phyloP scores from a whole-genome alignment of 2,329 filamentous ascomycete genomes.

The Penicillium sp. region DNA sequence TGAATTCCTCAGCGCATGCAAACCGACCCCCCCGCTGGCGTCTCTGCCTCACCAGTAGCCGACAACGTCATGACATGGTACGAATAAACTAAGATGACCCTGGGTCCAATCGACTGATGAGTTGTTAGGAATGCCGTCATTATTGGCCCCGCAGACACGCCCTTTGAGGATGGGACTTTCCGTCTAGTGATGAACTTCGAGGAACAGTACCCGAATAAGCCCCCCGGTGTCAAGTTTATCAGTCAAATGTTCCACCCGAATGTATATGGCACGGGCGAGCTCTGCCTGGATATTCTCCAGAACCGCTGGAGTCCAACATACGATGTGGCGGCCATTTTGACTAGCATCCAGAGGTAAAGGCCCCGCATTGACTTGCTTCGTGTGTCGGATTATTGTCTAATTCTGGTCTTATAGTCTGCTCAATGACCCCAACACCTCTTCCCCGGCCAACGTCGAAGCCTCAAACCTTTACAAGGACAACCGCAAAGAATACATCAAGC shows the following conservation, averaged over 20 bases:
- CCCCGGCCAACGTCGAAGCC: slow-evolving; percentile 95
- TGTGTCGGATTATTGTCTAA: neutral
- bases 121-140: slow-evolving; percentile 88
- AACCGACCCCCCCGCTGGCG: slow-evolving; percentile 93
- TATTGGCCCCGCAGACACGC: slow-evolving; percentile 93
- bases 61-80: slow-evolving; percentile 46
- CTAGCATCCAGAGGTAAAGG: slow-evolving; percentile 89
- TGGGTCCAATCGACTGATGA: slow-evolving; percentile 7
- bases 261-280: slow-evolving; percentile 93
- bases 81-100: neutral
- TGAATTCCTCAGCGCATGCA: slow-evolving; percentile 78
- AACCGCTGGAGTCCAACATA: slow-evolving; percentile 99
- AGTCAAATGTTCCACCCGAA: slow-evolving; percentile 99
- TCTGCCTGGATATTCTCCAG: slow-evolving; percentile 95
- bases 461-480: slow-evolving; percentile 99
- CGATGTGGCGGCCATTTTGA: slow-evolving; percentile 94
- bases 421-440: slow-evolving; percentile 98
- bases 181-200: slow-evolving; percentile 98
- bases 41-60: slow-evolving; percentile 92
- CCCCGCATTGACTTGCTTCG: neutral
- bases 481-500: slow-evolving; percentile 91
- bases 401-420: slow-evolving; percentile 69
- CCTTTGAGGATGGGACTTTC: slow-evolving; percentile 98
- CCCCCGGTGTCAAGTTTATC: slow-evolving; percentile 96
- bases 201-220: slow-evolving; percentile 98